Conservation (phyloP, 2,329 filamentous ascomycete genomes). For the Aureobasidium namibiae region DNA sequence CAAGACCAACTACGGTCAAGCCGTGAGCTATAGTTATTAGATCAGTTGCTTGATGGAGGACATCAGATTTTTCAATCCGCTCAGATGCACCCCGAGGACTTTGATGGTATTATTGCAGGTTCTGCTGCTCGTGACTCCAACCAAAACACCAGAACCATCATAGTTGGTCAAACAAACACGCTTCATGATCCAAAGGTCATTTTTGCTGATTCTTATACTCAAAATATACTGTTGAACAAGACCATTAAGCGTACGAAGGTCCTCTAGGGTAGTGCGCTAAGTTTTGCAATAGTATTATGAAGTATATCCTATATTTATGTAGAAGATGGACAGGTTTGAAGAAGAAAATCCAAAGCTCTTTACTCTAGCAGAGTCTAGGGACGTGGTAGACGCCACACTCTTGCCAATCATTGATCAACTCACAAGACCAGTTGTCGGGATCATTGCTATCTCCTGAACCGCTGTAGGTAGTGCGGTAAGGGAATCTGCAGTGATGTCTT, state of each 20-base stretch:
- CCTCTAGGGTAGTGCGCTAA: no score
- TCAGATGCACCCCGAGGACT: slow-evolving; percentile 48
- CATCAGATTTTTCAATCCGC: slow-evolving; percentile 49
- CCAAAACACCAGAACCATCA: no score
- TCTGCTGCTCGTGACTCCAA: slow-evolving; percentile 37
- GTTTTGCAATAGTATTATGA: background rate
- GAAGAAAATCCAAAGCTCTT: background rate
- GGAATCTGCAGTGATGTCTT: slow-evolving; percentile 34
- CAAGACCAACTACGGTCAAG: slow-evolving; percentile 30
- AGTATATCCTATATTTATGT: background rate
- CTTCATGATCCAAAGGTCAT: no score
- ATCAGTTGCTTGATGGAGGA: slow-evolving; percentile 52
- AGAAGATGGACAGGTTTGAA: no score
- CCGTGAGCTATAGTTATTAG: slow-evolving; percentile 44
- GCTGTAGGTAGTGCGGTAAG: slow-evolving; percentile 16
- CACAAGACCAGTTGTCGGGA: slow-evolving; percentile 21
- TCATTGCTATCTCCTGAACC: slow-evolving; percentile 21
- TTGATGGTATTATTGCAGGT: slow-evolving; percentile 49
- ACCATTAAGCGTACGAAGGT: no score
- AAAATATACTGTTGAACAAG: no score
- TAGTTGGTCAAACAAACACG: no score
- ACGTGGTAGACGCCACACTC: background rate
- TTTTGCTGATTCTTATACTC: no score
- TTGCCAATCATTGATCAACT: slow-evolving; percentile 9
- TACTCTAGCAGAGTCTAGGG: background rate